These are phyloP conservation scores for Ambrosiella beaveri DNA, from an alignment of 2,329 filamentous ascomycete genomes.

Conservation along the genomic window DNA sequence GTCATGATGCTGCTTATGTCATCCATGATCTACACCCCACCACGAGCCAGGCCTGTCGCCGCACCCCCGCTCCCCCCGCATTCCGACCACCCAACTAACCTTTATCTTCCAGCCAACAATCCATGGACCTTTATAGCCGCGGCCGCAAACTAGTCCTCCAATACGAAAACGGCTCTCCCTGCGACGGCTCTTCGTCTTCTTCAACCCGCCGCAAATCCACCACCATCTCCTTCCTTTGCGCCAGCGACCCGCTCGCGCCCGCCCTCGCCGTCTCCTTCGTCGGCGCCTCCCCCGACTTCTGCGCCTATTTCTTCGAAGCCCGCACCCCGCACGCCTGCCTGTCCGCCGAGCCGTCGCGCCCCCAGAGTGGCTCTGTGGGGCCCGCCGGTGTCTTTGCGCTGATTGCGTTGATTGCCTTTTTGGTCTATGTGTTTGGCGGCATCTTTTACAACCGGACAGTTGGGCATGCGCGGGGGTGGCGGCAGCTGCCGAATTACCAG, in stretches of 20 bases:
- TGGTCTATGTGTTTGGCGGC: slow-evolving; percentile 82
- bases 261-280: slow-evolving; percentile 67
- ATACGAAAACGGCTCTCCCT: slow-evolving; percentile 62
- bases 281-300: slow-evolving; percentile 67
- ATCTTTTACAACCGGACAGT: slow-evolving; percentile 93
- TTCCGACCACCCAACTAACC: slow-evolving; percentile 3
- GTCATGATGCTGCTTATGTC: not conserved
- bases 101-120: slow-evolving; percentile 31
- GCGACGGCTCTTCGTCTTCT: slow-evolving; percentile 25
- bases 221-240: slow-evolving; percentile 84
- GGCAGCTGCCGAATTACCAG: slow-evolving; percentile 83
- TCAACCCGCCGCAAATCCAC: slow-evolving; percentile 50
- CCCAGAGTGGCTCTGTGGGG: slow-evolving; percentile 44
- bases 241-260: slow-evolving; percentile 55
- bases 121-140: slow-evolving; percentile 35
- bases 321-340: slow-evolving; percentile 69
- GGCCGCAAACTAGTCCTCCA: slow-evolving; percentile 62
- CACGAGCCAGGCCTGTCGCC: not conserved
- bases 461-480: slow-evolving; percentile 85
- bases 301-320: slow-evolving; percentile 89
- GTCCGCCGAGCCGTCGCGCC: slow-evolving; percentile 48
- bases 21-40: not conserved
- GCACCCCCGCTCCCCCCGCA: not conserved
- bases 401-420: slow-evolving; percentile 57
- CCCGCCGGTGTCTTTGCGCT: slow-evolving; percentile 71